Percentiles rank a stretch among this genome's conserved stretches.
phyloP scores from a whole-genome alignment of 306 rosid genomes.

The Delonix regia region DNA sequence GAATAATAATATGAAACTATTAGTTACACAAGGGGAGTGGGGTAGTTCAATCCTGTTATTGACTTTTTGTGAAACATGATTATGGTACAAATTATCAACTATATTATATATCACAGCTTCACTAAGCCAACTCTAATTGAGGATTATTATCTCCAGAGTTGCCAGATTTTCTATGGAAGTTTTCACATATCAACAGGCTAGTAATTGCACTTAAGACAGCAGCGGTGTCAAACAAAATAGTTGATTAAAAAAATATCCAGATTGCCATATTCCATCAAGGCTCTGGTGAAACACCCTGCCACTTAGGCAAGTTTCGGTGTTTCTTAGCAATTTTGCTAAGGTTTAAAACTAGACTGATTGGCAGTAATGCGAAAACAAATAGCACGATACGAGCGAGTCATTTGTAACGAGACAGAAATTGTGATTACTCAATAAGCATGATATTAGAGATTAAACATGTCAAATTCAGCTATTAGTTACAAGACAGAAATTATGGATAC shows the following conservation, averaged over 20 bases:
- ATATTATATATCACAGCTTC: not conserved
- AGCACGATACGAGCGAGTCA: not conserved
- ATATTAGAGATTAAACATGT: not conserved
- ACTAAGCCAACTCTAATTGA: constrained; percentile 17
- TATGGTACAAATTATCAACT: constrained; percentile 1
- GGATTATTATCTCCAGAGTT: constrained; percentile 13
- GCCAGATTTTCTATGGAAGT: not conserved
- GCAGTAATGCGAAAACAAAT: too few species aligned
- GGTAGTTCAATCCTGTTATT: not conserved
- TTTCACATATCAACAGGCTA: not conserved
- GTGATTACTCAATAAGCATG: not conserved
- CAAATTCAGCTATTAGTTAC: constrained; percentile 6
- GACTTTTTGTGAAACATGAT: not conserved
- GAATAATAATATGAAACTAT: too few species aligned
- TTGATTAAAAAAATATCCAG: constrained; percentile 12
- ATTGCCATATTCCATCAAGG: not conserved
- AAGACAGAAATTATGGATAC: too few species aligned
- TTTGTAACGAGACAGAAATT: not conserved
- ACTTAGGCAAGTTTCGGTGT: too few species aligned
- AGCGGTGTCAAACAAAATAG: constrained; percentile 2
- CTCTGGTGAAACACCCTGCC: too few species aligned
- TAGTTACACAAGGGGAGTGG: too few species aligned
- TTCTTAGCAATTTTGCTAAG: too few species aligned
- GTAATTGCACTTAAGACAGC: constrained; percentile 17
- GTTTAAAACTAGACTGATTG: too few species aligned